Base-by-base conservation (phyloP, 306 rosid genomes). In the Betula pendula region DNA sequence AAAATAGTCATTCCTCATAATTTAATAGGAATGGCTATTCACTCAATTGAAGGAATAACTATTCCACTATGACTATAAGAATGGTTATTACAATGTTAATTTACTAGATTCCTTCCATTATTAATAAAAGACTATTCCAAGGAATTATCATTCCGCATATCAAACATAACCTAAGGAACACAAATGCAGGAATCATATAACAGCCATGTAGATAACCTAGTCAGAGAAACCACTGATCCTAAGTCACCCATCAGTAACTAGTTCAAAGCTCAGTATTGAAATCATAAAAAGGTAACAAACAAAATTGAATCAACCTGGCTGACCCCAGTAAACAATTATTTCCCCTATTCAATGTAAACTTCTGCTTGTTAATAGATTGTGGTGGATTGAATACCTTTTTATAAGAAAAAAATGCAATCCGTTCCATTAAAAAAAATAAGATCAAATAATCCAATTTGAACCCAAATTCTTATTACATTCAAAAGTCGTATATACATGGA, bases 211-310 rank as follows among this genome's bases (percentile, higher is more conserved):
- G 0, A 4, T 66, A 25, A 66, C 47, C 70, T 66, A 40, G 5
- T 9, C 45, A n/a, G 25, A 40, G 70, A 38, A 66, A 66, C 49
- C 29, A 38, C 20, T 19, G 27, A 11, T 65, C 24, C 24, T 19
- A 65, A 17, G 5, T 56, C 33, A 1, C 70, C 70, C 17, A n/a
- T 17, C 43, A 35, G 44, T 4, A 66, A 66, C 70, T 10, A 38
- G 48, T n/a, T 0, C 8, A 19, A 40, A 66, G 25, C 7, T 45
- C 22, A 20, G 12, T n/a, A 55, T 45, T 33, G 45, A 74, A 68
- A 74, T 53, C 68, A 77, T 47, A 59, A 71, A 76, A 25, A 73
- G 52, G 17, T 31, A 33, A 19, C 42, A 71, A 27, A 47, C 15
- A 66, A 66, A 38, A 14, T 24, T 31, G 6, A 27, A 17, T 12